phyloP scores from a whole-genome alignment of 257 asterid species.

The Fraxinus pennsylvanica region DNA sequence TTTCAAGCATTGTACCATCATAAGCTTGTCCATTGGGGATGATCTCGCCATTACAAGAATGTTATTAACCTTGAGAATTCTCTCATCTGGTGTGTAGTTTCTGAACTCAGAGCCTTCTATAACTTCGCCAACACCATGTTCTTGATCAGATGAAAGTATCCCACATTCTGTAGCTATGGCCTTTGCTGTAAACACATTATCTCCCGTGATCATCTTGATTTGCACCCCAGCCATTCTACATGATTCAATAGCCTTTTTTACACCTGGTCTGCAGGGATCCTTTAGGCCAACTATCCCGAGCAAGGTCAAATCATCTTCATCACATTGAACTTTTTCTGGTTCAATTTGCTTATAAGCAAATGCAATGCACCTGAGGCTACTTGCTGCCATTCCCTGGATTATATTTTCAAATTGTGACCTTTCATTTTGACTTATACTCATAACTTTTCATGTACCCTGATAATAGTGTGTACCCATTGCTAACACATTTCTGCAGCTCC shows the following conservation, averaged over 20 bases:
- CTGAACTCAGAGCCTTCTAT: slow-evolving; percentile 55
- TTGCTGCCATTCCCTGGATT: slow-evolving; percentile 54
- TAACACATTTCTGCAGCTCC: slow-evolving; percentile 65
- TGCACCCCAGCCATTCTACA: slow-evolving; percentile 58
- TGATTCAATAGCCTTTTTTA: slow-evolving; percentile 45
- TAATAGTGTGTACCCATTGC: slow-evolving; percentile 49
- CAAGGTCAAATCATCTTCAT: slow-evolving; percentile 37
- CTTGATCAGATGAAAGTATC: slow-evolving; percentile 38
- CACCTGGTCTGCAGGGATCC: slow-evolving; percentile 59
- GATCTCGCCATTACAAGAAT: slow-evolving; percentile 71
- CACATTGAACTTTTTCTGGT: slow-evolving; percentile 12
- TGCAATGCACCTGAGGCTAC: slow-evolving; percentile 58
- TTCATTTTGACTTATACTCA: slow-evolving; percentile 28
- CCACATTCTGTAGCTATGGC: slow-evolving; percentile 73
- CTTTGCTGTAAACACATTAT: slow-evolving; percentile 56
- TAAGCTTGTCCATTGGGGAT: slow-evolving; percentile 53
- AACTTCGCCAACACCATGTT: slow-evolving; percentile 31
- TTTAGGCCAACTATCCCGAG: slow-evolving; percentile 58
- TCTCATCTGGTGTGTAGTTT: slow-evolving; percentile 42
- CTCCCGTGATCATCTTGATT: slow-evolving; percentile 67
- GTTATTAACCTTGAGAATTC: slow-evolving; percentile 31
- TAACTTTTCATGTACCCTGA: slow-evolving; percentile 31
- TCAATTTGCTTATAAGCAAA: slow-evolving; percentile 45
- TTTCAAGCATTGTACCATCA: slow-evolving; percentile 55
- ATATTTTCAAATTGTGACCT: slow-evolving; percentile 33